These are phyloP conservation scores for Apiospora pterosperma DNA, from an alignment of 2,329 filamentous ascomycete genomes.

Conservation along the genomic window DNA sequence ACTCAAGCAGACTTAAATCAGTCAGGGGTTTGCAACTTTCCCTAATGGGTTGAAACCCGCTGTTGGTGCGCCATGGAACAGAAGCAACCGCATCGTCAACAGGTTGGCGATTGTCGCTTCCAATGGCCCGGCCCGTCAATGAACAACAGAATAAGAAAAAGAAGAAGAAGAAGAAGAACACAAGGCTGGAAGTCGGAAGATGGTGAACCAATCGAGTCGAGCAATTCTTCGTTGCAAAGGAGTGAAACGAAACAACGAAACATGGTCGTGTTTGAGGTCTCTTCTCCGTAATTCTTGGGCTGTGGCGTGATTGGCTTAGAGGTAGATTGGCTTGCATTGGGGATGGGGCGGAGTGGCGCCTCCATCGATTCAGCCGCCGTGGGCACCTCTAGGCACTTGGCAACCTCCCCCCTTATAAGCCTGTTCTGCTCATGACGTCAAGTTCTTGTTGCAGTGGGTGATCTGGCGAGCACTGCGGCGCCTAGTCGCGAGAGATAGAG, in stretches of 20 bases:
- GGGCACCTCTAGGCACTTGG: too few species aligned
- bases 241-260: constrained; percentile 3
- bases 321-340: too few species aligned
- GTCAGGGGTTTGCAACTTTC: background rate
- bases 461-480: too few species aligned
- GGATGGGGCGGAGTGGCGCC: background rate
- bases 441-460: too few species aligned
- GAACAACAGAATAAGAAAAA: background rate
- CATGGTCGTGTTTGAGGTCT: background rate
- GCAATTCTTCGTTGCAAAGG: background rate
- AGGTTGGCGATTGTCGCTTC: background rate
- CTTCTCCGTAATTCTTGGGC: background rate
- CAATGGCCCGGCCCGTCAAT: background rate
- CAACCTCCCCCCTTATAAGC: too few species aligned
- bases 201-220: background rate
- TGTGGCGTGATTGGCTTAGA: background rate
- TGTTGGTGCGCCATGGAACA: background rate
- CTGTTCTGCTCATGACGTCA: too few species aligned
- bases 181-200: background rate
- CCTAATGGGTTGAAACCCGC: background rate
- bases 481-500: too few species aligned
- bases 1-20: background rate
- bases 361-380: background rate
- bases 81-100: background rate
- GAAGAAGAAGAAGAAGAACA: background rate